A percentile compares a stretch with the other conserved stretches of the same genome.
phyloP scores from a whole-genome alignment of 352 stramenopile genomes.

The Pythium rhizo-oryzae region DNA sequence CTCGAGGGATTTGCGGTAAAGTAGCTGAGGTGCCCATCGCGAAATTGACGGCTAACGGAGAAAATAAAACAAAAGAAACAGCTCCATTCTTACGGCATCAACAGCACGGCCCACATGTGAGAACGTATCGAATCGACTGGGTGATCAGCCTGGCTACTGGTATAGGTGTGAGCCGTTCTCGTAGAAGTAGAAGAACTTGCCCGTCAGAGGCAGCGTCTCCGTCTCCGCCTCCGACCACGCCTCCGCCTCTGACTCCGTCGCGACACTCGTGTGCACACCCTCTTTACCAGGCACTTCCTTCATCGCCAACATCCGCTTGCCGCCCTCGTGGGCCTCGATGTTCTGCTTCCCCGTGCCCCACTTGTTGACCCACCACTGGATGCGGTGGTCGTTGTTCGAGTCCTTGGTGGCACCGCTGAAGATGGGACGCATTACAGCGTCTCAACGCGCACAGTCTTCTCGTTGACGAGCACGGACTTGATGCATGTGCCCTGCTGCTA shows the following conservation, averaged over 20 bases:
- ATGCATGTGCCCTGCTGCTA: constrained; percentile 54
- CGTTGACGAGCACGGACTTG: constrained; percentile 42
- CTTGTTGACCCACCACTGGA: constrained; percentile 59
- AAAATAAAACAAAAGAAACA: no score
- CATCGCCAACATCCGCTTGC: neutral
- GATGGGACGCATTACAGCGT: constrained; percentile 57
- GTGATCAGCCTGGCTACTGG: no score
- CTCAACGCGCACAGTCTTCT: constrained; percentile 39
- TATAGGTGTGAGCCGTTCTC: no score
- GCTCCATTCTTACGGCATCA: no score
- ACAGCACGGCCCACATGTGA: no score
- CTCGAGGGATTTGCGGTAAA: no score
- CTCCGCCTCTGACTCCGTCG: neutral
- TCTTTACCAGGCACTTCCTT: no score
- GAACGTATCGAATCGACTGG: no score
- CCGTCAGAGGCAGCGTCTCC: neutral
- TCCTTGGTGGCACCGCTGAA: constrained; percentile 53
- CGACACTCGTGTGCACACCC: no score
- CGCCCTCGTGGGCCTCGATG: constrained; percentile 17
- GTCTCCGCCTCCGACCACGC: no score
- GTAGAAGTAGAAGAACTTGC: constrained; percentile 33
- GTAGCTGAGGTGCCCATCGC: no score
- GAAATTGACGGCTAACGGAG: no score
- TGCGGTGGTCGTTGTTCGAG: constrained; percentile 48
- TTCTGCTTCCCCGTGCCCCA: constrained; percentile 38